Conservation (phyloP, 352 stramenopile genomes). For the Phytophthora fragariae region DNA sequence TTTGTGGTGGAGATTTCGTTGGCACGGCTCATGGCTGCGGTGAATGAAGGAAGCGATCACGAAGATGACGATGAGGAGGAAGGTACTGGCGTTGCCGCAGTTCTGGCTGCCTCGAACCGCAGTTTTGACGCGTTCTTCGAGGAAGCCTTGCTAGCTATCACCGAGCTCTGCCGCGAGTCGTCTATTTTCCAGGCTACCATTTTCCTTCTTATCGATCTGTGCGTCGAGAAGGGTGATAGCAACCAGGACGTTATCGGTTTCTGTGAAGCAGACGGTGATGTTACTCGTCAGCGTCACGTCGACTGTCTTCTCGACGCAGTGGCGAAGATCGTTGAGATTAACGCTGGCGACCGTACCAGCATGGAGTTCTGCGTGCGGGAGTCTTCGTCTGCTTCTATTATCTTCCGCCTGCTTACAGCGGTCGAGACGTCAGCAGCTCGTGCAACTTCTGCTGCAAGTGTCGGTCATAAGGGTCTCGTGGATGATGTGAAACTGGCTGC, state of each 20-base stretch:
- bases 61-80: conserved; percentile 46
- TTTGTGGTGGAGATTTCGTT: conserved; percentile 84
- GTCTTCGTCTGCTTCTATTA: conserved; percentile 52
- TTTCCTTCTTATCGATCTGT: conserved; percentile 74
- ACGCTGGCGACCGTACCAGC: conserved; percentile 68
- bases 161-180: conserved; percentile 72
- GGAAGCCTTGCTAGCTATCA: conserved; percentile 76
- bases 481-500: conserved; percentile 54
- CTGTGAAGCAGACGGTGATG: conserved; percentile 41
- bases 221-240: conserved; percentile 40
- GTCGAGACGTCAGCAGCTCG: conserved; percentile 65
- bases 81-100: conserved; percentile 33
- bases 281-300: conserved; percentile 46
- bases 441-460: conserved; percentile 33
- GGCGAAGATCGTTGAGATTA: conserved; percentile 84
- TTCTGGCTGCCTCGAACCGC: conserved; percentile 62
- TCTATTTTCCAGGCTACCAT: conserved; percentile 86
- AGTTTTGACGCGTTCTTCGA: conserved; percentile 72
- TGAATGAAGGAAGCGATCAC: conserved; percentile 43
- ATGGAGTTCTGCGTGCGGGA: conserved; percentile 84
- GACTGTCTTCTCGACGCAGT: conserved; percentile 71
- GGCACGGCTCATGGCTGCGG: conserved; percentile 69
- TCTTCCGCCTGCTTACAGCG: conserved; percentile 71
- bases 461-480: conserved; percentile 31
- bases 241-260: conserved; percentile 39